A percentile compares a stretch with the other conserved stretches of the same genome.
Conservation (phyloP, 495 filamentous ascomycete genomes). For the Trichoderma reesei region DNA sequence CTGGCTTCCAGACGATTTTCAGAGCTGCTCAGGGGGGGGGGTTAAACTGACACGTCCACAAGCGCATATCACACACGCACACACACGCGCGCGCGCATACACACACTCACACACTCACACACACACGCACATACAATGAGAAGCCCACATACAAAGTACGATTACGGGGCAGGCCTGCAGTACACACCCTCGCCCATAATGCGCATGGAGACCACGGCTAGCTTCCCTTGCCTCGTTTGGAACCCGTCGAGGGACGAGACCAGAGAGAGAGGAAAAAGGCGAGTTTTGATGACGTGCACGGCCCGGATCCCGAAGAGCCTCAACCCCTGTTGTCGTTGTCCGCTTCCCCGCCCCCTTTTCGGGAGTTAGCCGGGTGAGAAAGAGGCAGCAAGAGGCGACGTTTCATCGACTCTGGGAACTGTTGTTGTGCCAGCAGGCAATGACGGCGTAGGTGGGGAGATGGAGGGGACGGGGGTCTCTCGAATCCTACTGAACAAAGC, state of each 20-base stretch:
- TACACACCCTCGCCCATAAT: not conserved
- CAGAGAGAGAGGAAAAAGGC: not conserved
- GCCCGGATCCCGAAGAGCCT: slow-evolving; percentile 7
- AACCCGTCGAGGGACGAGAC: not conserved
- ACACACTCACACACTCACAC: not conserved
- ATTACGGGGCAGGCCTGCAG: not conserved
- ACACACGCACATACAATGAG: not conserved
- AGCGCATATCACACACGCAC: not conserved
- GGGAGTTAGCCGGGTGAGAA: slow-evolving; percentile 2
- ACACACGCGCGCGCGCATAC: not conserved
- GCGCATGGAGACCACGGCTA: not conserved
- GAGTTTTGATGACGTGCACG: slow-evolving; percentile 3
- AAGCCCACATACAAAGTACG: not conserved
- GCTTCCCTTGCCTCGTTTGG: slow-evolving; percentile 3
- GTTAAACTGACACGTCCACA: not conserved
- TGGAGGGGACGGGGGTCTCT: not conserved
- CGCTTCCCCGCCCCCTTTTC: slow-evolving; percentile 7
- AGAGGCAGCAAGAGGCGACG: not conserved
- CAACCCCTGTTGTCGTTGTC: slow-evolving; percentile 8
- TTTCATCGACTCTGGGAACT: not conserved
- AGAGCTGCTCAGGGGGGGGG: not conserved
- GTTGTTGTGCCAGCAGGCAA: not conserved
- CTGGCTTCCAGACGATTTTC: not conserved
- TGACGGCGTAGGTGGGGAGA: not conserved
- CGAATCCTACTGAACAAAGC: not conserved